A percentile compares a stretch with the other conserved stretches of the same genome.
phyloP scores from a whole-genome alignment of 768 basidiomycete species.

The Panus rudis region DNA sequence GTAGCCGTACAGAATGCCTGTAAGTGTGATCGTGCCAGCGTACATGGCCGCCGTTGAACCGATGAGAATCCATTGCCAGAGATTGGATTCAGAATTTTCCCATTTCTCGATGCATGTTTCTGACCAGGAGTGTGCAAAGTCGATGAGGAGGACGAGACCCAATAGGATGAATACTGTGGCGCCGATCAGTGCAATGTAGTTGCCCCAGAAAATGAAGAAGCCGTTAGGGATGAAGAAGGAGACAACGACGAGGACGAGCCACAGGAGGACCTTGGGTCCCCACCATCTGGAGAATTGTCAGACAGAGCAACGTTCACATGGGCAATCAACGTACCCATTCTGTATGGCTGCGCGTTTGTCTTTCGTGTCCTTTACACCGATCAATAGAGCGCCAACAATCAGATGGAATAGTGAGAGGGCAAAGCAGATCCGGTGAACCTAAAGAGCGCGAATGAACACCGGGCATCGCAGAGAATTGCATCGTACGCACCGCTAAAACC shows the following conservation, averaged over 20 bases:
- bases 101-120: slow-evolving; percentile 95
- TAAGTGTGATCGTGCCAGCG: slow-evolving; percentile 74
- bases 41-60: slow-evolving; percentile 91
- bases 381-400: slow-evolving; percentile 67
- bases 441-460: slow-evolving; percentile 2
- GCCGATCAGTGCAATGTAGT: slow-evolving; percentile 86
- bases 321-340: slow-evolving; percentile 76
- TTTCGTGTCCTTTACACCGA: slow-evolving; percentile 85
- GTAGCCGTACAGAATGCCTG: slow-evolving; percentile 84
- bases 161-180: slow-evolving; percentile 94
- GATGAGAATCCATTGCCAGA: slow-evolving; percentile 96
- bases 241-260: slow-evolving; percentile 72
- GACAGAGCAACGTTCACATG: neutral
- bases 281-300: slow-evolving; percentile 66
- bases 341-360: slow-evolving; percentile 93
- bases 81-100: slow-evolving; percentile 79
- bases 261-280: slow-evolving; percentile 92
- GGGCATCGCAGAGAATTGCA: neutral
- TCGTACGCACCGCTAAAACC: slow-evolving; percentile 75
- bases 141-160: slow-evolving; percentile 93
- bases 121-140: slow-evolving; percentile 98
- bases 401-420: slow-evolving; percentile 86
- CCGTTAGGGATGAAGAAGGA: slow-evolving; percentile 96
- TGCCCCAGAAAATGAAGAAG: slow-evolving; percentile 98
- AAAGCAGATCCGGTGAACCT: slow-evolving; percentile 96